Evolutionary conservation across 1,284 basidiomycete species (phyloP).

Genomic region (Moniliophthora roreri): DNA sequence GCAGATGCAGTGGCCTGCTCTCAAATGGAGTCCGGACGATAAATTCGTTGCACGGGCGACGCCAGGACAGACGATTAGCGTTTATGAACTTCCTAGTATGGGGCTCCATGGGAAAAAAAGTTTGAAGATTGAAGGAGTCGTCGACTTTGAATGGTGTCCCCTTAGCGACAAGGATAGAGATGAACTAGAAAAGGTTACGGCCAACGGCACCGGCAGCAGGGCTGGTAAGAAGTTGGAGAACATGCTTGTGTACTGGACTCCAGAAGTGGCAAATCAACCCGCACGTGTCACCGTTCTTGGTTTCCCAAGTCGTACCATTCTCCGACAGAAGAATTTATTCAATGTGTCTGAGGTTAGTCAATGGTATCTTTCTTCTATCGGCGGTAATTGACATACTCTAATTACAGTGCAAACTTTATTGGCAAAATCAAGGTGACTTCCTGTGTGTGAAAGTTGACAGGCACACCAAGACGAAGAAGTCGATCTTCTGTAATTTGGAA

Average conservation of each 20-base stretch:
- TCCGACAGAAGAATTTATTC: conserved; percentile 98
- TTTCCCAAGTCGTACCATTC: conserved; percentile 83
- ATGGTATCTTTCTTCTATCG: not conserved
- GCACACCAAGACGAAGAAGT: conserved; percentile 99
- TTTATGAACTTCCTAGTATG: conserved; percentile 96
- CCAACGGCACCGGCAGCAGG: conserved; percentile 46
- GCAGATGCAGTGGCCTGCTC: conserved; percentile 90
- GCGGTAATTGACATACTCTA: not conserved
- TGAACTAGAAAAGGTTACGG: conserved; percentile 56
- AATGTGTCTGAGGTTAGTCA: conserved; percentile 90
- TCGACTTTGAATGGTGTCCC: conserved; percentile 99
- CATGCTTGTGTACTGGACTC: conserved; percentile 97
- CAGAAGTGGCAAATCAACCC: conserved; percentile 95
- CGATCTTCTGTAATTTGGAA: conserved; percentile 98
- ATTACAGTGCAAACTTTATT: conserved; percentile 91
- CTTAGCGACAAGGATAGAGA: conserved; percentile 87
- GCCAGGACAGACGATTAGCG: conserved; percentile 90
- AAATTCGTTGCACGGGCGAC: conserved; percentile 91
- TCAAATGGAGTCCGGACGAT: conserved; percentile 99
- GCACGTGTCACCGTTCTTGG: conserved; percentile 93
- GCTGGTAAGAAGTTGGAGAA: conserved; percentile 76
- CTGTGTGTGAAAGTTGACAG: conserved; percentile 99
- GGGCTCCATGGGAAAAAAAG: conserved; percentile 96
- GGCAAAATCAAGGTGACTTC: conserved; percentile 99
- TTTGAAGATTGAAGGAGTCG: conserved; percentile 96